Conservation (phyloP, 768 basidiomycete species). For the Termitomyces sp. region DNA sequence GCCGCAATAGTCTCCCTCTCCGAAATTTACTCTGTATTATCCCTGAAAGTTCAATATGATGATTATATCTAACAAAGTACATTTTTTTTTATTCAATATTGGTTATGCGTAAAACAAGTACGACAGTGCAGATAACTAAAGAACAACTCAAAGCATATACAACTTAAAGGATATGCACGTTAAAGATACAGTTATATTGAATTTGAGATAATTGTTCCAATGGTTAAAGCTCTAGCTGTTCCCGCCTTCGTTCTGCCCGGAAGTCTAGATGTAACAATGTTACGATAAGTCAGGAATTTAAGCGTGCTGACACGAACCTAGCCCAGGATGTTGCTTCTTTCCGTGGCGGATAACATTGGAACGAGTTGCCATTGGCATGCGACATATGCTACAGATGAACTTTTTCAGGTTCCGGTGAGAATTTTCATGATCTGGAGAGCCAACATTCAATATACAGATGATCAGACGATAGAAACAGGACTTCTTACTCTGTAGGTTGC, state of each 20-base stretch:
- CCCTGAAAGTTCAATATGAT: background rate
- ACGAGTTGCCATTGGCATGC: constrained; percentile 6
- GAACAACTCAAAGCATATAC: background rate
- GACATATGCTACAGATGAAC: constrained; percentile 7
- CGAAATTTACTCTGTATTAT: background rate
- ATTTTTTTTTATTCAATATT: background rate
- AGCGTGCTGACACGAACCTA: background rate
- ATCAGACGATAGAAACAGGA: background rate
- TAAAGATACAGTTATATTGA: background rate
- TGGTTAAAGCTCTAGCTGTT: no score
- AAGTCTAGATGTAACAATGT: background rate
- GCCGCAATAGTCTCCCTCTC: background rate
- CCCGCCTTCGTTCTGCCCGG: background rate
- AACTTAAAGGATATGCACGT: background rate
- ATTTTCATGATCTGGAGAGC: constrained; percentile 10
- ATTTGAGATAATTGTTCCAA: background rate
- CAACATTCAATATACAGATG: background rate
- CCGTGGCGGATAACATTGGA: constrained; percentile 8
- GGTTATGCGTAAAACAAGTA: background rate
- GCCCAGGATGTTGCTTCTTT: constrained; percentile 4
- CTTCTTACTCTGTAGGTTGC: constrained; percentile 1
- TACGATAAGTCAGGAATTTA: background rate
- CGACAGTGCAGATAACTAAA: background rate
- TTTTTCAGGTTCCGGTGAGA: constrained; percentile 11
- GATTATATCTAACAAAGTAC: background rate